phyloP scores from a whole-genome alignment of 2,329 filamentous ascomycete genomes.

The Akanthomyces dipterigenus region DNA sequence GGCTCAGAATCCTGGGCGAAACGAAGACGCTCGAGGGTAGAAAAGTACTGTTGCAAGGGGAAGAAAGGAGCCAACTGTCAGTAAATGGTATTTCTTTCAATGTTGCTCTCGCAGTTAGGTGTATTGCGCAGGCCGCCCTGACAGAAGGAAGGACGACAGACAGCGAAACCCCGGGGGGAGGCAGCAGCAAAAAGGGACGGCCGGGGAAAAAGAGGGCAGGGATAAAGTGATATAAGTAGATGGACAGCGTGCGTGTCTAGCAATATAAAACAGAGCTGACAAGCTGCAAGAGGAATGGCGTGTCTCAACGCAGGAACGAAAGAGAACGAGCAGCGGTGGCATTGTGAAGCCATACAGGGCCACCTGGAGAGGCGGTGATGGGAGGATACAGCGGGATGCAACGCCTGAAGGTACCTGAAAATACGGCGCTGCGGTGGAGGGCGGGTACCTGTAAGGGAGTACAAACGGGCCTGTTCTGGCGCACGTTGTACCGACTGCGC shows the following conservation, averaged over 20 bases:
- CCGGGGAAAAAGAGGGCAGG: not conserved
- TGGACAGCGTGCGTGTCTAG: not conserved
- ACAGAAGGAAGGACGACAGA: not conserved
- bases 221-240: not conserved
- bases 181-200: not conserved
- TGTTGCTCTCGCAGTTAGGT: not conserved
- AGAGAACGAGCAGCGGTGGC: slow-evolving; percentile 15
- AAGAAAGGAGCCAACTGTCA: not conserved
- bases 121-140: not conserved
- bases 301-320: slow-evolving; percentile 36
- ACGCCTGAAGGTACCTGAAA: not conserved
- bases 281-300: slow-evolving; percentile 24
- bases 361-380: not conserved
- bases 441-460: not conserved
- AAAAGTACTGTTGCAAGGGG: slow-evolving; percentile 54
- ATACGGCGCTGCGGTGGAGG: not conserved
- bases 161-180: not conserved
- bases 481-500: not conserved
- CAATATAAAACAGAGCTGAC: slow-evolving; percentile 2
- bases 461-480: not conserved
- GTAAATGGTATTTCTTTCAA: not conserved
- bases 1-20: slow-evolving; percentile 45
- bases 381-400: not conserved
- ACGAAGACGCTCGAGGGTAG: slow-evolving; percentile 61
- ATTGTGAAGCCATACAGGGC: not conserved